Conservation (phyloP, 768 basidiomycete genomes). For the Suillus variegatus region DNA sequence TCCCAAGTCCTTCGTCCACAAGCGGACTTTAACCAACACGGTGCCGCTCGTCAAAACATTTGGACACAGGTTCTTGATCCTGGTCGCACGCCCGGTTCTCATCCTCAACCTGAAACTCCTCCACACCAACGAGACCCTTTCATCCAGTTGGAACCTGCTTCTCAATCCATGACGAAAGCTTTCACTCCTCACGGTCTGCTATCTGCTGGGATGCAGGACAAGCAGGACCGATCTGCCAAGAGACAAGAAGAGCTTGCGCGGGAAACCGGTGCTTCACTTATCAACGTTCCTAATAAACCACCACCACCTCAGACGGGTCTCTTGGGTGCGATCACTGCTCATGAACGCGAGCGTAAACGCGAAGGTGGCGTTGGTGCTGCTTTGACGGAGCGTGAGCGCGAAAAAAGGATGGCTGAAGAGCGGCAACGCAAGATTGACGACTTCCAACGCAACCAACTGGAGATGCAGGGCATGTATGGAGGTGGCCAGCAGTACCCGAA, state of each 20-base stretch:
- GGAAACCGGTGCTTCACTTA: constrained; percentile 86
- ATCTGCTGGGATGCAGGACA: constrained; percentile 93
- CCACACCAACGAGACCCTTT: constrained; percentile 51
- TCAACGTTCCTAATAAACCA: constrained; percentile 95
- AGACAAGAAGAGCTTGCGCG: constrained; percentile 92
- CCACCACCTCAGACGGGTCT: constrained; percentile 94
- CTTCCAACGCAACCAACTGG: constrained; percentile 83
- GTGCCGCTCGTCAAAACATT: constrained; percentile 64
- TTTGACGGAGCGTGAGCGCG: constrained; percentile 92
- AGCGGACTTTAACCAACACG: constrained; percentile 53
- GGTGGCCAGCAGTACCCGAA: constrained; percentile 43
- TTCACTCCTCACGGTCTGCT: constrained; percentile 94
- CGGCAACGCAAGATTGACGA: constrained; percentile 92
- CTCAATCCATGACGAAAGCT: constrained; percentile 84
- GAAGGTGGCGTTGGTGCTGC: constrained; percentile 95
- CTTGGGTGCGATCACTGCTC: constrained; percentile 93
- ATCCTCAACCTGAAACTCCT: constrained; percentile 36
- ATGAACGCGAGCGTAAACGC: constrained; percentile 91
- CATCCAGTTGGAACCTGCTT: constrained; percentile 72
- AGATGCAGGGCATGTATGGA: constrained; percentile 85
- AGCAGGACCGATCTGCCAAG: constrained; percentile 94
- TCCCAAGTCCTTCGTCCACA: constrained; percentile 56
- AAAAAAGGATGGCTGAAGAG: constrained; percentile 89
- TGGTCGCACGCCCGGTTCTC: constrained; percentile 48
- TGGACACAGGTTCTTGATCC: constrained; percentile 92